Base-by-base conservation (phyloP, 2,329 filamentous ascomycete genomes). In the Sclerotinia sclerotiorum region DNA sequence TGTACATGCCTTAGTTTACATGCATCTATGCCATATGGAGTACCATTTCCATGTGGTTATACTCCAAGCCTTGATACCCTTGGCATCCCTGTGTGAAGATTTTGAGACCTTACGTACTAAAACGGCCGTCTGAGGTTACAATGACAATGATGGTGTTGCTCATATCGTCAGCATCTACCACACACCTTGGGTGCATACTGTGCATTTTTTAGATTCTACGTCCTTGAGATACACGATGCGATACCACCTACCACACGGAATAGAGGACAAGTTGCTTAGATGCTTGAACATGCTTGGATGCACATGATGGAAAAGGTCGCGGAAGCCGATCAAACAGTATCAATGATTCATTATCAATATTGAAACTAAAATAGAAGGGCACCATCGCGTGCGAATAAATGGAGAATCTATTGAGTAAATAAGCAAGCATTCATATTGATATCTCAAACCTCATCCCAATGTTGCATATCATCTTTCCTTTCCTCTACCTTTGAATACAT, bases 111-210 rank as follows among this genome's bases (percentile, higher is more conserved):
- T 29, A 35, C 35, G 48, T 62, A 67, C 54, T 17, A 39, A 67
- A 61, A 62, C 65, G 65, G 65, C 48, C 56, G 35, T 42, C 46
- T 52, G 65, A 67, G 56, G 56, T 67, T 67, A 17, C 65, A 67
- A 51, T 51, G 29, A 32, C 44, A 15, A 39, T 19, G 35, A 58
- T 27, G 55, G 55, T 44, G 35, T 29, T 65, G 48, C 39, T 21
- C 48, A 39, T 29, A 55, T n/a, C 42, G 52, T 66, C 51, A 58
- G 64, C 54, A 60, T 48, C n/a, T 32, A 55, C 62, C 51, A 65
- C 62, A 46, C 62, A 65, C 58, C 19, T 46, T 48, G n/a, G 27
- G 11, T 46, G 57, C n/a, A 19, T 4, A 39, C 21, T 56, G 32
- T 11, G n/a, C 5, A 27, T 57, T 35, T 35, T 49, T 49, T 27